Evolutionary conservation across 192 early-diverging fungal species (phyloP), one percentile per base, ranked within the genome.

Genomic region (Coemansia sp.): DNA sequence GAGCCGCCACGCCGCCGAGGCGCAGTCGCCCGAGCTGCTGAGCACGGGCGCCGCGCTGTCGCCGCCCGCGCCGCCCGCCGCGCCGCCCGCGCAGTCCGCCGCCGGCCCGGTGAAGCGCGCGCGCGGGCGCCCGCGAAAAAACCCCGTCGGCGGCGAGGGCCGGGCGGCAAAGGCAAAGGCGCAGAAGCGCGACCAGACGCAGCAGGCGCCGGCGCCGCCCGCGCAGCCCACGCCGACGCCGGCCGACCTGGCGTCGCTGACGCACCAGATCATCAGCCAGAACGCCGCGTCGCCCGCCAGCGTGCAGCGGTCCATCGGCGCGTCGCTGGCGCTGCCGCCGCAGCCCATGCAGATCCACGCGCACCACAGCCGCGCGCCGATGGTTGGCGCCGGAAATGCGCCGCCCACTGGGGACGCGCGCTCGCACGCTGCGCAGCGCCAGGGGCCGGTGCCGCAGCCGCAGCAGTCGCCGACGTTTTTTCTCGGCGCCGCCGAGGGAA

Each of bases 401-500:
- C 61, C 78, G 25, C 31, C 73, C 9, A 64, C 72, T 20, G 34
- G 75, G 20, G 72, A 80, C 16, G 6, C 69, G 2, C 72, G 73
- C 9, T 61, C 72, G 52, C 73, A 81, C 25, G 47, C 47, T 11
- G 59, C 63, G 11, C 79, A 64, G 70, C 74, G 62, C 21, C 79
- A 73, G 47, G 61, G 59, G 42, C 65, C 68, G 11, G 71, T 65
- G 58, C 75, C 62, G 43, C 78, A 75, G 34, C 66, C 73, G 2
- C 80, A 81, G 61, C 80, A 83, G 59, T 77, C 75, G 6, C 72
- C 80, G 23, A 73, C 74, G 6, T 76, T 76, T 77, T 74, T 77
- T 74, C 73, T 76, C 73, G 70, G 79, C 69, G 79, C 73, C 73
- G 79, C 79, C 73, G 79, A 76, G 74, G 73, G 79, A 82, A 77